Base-by-base conservation (phyloP, 2,329 filamentous ascomycete genomes). In the Neospermospora avenae region DNA sequence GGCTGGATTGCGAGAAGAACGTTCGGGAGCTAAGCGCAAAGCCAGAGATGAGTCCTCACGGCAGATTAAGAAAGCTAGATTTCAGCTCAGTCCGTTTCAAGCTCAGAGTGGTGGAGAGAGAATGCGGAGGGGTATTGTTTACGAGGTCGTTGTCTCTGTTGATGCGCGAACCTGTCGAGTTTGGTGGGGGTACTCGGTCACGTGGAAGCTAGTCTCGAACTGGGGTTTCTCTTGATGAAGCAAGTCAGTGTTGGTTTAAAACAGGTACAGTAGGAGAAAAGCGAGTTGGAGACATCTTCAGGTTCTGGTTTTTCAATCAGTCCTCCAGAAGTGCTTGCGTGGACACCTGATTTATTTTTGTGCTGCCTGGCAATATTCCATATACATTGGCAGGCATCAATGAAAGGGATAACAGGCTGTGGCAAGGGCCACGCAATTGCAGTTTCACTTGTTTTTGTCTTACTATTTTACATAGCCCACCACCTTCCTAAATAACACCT, bases 391-490 rank as follows among this genome's bases (percentile, higher is more conserved):
- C 44, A 45, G 20, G 37, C 35, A 57, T 53, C 53, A 61, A 25
- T 49, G n/a, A 42, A 20, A 48, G 52, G 41, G 16, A 39, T n/a
- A n/a, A 39, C 42, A 31, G 28, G 28, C 42, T 53, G 58, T 53
- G 49, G 57, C 51, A 62, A 48, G 35, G 39, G 59, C 55, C 57
- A 62, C 59, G 59, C 52, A 53, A 53, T 57, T 52, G 62, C 20
- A 58, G 6, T 68, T 68, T 64, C 44, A 60, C 20, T 56, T 66
- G 59, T 65, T 68, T 67, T 68, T 67, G 62, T 31, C 39, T 63
- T 57, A 66, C 68, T 71, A 69, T 64, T 68, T 60, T 71, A 69
- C 65, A 68, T 66, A 37, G 56, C 5, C 6, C 28, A 31, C 62
- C 52, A 62, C 58, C 59, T 31, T 62, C 56, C 63, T 58, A 62